These are phyloP conservation scores for Monoraphidium neglectum DNA, from an alignment of 139 green algal species.

Conservation along the genomic window DNA sequence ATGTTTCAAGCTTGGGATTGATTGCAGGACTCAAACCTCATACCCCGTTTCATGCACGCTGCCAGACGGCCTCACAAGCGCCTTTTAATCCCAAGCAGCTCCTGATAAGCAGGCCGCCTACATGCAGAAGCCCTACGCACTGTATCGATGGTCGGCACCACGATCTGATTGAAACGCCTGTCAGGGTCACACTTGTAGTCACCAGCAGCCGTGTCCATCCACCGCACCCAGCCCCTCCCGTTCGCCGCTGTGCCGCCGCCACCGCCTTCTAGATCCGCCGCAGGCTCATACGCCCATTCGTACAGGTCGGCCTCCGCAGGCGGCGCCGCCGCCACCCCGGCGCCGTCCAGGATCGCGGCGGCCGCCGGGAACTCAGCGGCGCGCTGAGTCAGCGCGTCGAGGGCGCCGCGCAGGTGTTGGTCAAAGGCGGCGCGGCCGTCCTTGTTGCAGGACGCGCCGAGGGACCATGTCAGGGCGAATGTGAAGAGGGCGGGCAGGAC, in stretches of 20 bases:
- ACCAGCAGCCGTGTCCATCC: conserved; percentile 64
- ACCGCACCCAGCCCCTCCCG: conserved; percentile 59
- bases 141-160: conserved; percentile 80
- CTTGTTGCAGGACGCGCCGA: conserved; percentile 75
- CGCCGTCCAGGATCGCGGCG: no score
- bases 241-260: no score
- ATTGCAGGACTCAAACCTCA: no score
- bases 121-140: conserved; percentile 28
- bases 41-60: no score
- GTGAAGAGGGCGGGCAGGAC: conserved; percentile 66
- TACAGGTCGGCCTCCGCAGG: no score
- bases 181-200: conserved; percentile 74
- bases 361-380: no score
- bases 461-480: conserved; percentile 76
- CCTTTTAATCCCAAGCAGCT: no score
- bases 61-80: no score
- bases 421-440: conserved; percentile 61
- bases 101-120: no score
- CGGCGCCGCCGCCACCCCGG: no score
- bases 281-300: neutral
- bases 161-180: conserved; percentile 71
- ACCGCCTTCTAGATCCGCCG: no score
- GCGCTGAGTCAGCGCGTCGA: neutral
- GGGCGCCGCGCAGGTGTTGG: conserved; percentile 41
- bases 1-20: no score